Percentiles rank a stretch among this genome's conserved stretches.
These are phyloP conservation scores for Erucastrum elatum DNA, from an alignment of 345 rosid species.

Conservation along the genomic window DNA sequence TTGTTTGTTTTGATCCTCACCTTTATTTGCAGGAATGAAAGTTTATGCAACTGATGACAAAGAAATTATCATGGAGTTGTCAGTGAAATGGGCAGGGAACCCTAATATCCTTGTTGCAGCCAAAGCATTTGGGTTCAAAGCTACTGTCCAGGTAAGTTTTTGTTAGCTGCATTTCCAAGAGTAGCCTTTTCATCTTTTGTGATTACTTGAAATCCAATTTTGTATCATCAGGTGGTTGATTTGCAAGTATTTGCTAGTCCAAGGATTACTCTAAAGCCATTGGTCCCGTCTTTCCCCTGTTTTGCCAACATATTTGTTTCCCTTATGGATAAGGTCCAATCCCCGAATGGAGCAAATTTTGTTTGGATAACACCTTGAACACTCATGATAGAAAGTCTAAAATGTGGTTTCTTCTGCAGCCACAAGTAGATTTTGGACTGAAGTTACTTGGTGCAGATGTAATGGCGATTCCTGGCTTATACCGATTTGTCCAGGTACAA, in stretches of 20 bases:
- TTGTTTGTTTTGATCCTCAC: background rate
- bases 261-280: constrained; percentile 89
- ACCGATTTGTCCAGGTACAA: constrained; percentile 74
- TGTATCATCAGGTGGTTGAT: constrained; percentile 72
- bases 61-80: constrained; percentile 88
- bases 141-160: constrained; percentile 69
- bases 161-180: background rate
- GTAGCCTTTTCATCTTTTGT: background rate
- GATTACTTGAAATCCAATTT: background rate
- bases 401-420: constrained; percentile 50
- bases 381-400: background rate
- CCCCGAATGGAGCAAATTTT: background rate
- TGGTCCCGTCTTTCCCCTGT: constrained; percentile 89
- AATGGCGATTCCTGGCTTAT: constrained; percentile 94
- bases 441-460: constrained; percentile 87
- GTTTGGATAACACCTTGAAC: background rate
- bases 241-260: constrained; percentile 90
- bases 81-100: constrained; percentile 91
- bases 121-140: constrained; percentile 86
- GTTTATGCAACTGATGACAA: constrained; percentile 89
- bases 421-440: constrained; percentile 96
- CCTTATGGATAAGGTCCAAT: constrained; percentile 83
- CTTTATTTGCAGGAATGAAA: constrained; percentile 70
- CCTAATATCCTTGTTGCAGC: constrained; percentile 74
- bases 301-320: constrained; percentile 88